Base-by-base conservation (phyloP, 495 filamentous ascomycete genomes). In the Aspergillus homomorphus region DNA sequence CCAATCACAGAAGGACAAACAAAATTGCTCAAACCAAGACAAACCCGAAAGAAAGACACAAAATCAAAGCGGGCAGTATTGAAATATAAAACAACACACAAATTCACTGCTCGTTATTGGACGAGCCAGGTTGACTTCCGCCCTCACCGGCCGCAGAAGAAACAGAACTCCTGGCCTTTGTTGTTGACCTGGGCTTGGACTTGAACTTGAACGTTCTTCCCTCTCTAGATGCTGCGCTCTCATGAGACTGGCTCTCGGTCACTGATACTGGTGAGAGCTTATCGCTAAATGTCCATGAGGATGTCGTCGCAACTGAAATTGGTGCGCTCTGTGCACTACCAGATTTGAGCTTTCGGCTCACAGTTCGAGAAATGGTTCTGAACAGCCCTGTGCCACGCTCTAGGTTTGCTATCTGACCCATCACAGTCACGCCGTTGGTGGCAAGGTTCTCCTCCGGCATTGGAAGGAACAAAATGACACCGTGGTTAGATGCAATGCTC, bases 391-490 rank as follows among this genome's bases (percentile, higher is more conserved):
- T 62, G 16, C 64, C 70, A 4, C 71, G 80, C 60, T 81, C 81
- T 26, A 86, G 60, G 33, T 83, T 81, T 44, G 89, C 80, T 44
- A 90, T 84, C 66, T 89, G 84, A n/a, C 82, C 83, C 42, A 82
- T 77, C 20, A 89, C 73, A 0, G 90, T 94, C 51, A 74, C 82
- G 14, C 89, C 87, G 49, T 84, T 82, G n/a, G 73, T 82, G 0
- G 89, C 90, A 28, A 91, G 57, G 54, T 89, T 83, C 43, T 89
- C 87, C 58, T 93, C 89, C 0, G 77, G 63, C 3, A 87, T 80
- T 5, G 86, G 74, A n/a, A 82, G 67, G 65, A 90, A 96, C 42
- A 87, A 81, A 38, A 96, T 67, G 18, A 90, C 73, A 0, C 92
- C 91, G 26, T 89, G 79, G 0, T 80, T 72, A 0, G 85, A 66